Percentiles rank a stretch among this genome's conserved stretches.
Conservation (phyloP, 495 filamentous ascomycete genomes). For the Penicillium paxilli region DNA sequence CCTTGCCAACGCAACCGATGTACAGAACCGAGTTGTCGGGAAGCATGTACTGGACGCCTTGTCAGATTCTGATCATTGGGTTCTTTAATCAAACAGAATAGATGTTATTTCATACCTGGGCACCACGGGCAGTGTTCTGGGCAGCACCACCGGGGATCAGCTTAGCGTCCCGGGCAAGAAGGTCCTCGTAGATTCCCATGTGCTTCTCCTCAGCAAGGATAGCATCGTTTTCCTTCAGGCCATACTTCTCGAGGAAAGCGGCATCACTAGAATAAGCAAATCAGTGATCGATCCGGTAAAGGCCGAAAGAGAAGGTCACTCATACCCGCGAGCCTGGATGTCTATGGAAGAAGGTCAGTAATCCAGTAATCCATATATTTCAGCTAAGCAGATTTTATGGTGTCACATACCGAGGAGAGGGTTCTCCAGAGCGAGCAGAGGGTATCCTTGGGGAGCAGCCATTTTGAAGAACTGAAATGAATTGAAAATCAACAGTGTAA, state of each 20-base stretch:
- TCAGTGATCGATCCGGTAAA: conserved; percentile 4
- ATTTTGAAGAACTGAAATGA: conserved; percentile 46
- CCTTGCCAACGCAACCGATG: conserved; percentile 87
- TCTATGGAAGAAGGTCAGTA: conserved; percentile 49
- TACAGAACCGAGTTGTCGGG: conserved; percentile 83
- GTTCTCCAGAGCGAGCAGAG: conserved; percentile 91
- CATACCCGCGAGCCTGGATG: conserved; percentile 83
- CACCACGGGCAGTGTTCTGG: conserved; percentile 96
- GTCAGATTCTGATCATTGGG: background rate
- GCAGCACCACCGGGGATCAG: conserved; percentile 95
- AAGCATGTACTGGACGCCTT: conserved; percentile 72
- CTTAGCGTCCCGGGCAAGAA: conserved; percentile 84
- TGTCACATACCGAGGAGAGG: conserved; percentile 78
- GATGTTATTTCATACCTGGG: conserved; percentile 54
- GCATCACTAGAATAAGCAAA: conserved; percentile 45
- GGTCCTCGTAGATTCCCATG: conserved; percentile 84
- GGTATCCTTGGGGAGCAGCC: conserved; percentile 72
- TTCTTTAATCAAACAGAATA: background rate
- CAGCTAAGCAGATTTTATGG: background rate
- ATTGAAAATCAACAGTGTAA: background rate
- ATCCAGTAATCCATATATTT: conserved; percentile 18
- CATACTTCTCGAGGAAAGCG: conserved; percentile 85
- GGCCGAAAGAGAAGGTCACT: conserved; percentile 6
- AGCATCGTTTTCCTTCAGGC: conserved; percentile 91
- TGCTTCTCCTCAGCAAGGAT: conserved; percentile 95